Evolutionary conservation across 2,329 filamentous ascomycete genomes (phyloP), one percentile per base, ranked within the genome.

Genomic region (Verticillium isaacii): DNA sequence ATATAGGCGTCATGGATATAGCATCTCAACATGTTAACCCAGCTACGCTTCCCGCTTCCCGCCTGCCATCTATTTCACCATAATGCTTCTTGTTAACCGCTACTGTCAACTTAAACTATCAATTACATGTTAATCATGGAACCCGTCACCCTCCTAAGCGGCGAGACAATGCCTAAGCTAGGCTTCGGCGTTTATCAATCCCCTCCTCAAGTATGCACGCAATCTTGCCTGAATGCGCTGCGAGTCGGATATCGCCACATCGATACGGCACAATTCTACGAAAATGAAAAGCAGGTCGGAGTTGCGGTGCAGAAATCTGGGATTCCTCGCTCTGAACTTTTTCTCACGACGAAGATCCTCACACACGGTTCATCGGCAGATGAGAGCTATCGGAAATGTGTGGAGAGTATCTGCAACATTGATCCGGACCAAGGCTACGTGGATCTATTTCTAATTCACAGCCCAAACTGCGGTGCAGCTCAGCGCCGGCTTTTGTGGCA

Each of bases 121-220:
- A n/a, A n/a, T n/a, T n/a, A n/a, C n/a, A 25, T 14, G 19, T 19
- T 9, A 23, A 25, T n/a, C n/a, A 50, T 23, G 19, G 62, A 65
- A 19, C 56, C 60, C 5, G 55, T 73, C 36, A 36, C 63, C 9
- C 65, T 77, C 6, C 61, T 65, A 4, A 50, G n/a, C 45, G 71
- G 70, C 15, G 68, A 69, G 1, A 62, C 61, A 14, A 89, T 92
- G 25, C 89, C 90, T 25, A 80, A 80, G 34, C 80, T 92, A 9
- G 89, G 89, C 14, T 91, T 92, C 68, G 89, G 89, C 58, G 88
- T 91, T 63, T 92, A 89, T 74, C 82, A 81, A 63, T 85, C 87
- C 6, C 79, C 79, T 2, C 71, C 78, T 37, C 70, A 81, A 54
- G 77, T 80, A 64, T 90, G 87, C 72, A 77, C 81, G 11, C 71